These are phyloP conservation scores for Paramecium pentaurelia DNA, from an alignment of 73 alveolate genomes.

Conservation along the genomic window DNA sequence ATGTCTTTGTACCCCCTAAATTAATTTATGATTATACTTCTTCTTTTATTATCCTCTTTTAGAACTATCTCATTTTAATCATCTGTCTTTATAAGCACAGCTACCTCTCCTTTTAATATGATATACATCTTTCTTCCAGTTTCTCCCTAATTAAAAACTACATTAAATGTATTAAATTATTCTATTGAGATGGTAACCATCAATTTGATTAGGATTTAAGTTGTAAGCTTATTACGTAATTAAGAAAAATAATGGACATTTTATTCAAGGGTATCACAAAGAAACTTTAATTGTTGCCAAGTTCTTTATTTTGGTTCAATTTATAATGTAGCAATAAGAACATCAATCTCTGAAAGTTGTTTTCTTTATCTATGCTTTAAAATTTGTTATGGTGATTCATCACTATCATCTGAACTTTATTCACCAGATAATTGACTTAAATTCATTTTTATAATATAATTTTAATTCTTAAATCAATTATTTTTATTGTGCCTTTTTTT, in stretches of 20 bases:
- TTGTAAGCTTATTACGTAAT: not conserved
- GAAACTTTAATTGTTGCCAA: not conserved
- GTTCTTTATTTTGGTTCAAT: not conserved
- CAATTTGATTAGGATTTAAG: not conserved
- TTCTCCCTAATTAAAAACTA: constrained; percentile 8
- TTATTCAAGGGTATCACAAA: not conserved
- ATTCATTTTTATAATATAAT: not conserved
- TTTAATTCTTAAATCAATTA: not conserved
- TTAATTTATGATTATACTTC: not conserved
- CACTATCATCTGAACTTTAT: not conserved
- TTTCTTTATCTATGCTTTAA: not conserved
- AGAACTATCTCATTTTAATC: not conserved
- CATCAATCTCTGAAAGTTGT: not conserved
- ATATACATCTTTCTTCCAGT: constrained; percentile 34
- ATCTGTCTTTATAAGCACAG: not conserved
- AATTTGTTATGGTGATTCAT: not conserved
- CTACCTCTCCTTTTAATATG: constrained; percentile 25
- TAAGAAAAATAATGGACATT: not conserved
- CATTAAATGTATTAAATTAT: not conserved
- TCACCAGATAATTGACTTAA: not conserved
- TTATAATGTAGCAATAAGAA: not conserved
- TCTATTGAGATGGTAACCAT: not conserved
- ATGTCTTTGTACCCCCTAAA: not conserved
- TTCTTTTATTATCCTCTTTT: not conserved
- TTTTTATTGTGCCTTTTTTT: not conserved